Conservation (phyloP, 352 stramenopile species). For the Bremia lactucae region DNA sequence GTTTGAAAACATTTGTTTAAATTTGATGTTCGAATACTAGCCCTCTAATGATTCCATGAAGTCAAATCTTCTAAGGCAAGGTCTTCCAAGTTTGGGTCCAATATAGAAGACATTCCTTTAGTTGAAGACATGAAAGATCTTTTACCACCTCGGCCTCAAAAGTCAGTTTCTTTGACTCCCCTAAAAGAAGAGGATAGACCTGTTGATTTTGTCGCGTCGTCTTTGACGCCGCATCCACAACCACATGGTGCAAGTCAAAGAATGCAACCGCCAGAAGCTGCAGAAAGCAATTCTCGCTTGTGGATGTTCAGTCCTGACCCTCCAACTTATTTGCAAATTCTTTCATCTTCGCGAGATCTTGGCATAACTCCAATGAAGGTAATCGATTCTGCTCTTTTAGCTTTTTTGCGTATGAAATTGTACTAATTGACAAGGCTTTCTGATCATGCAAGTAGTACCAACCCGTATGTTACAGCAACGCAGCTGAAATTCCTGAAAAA, state of each 20-base stretch:
- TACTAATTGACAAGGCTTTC: no score
- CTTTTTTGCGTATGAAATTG: not conserved
- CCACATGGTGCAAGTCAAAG: constrained; percentile 9
- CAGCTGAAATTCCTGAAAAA: constrained; percentile 56
- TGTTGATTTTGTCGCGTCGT: constrained; percentile 27
- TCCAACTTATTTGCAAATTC: constrained; percentile 32
- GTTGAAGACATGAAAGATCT: constrained; percentile 56
- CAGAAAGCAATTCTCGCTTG: constrained; percentile 17
- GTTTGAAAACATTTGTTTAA: constrained; percentile 7
- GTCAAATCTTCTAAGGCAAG: constrained; percentile 9
- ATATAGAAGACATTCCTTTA: constrained; percentile 28
- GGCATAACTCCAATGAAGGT: constrained; percentile 28
- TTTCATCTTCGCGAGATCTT: constrained; percentile 30
- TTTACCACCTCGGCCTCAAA: constrained; percentile 33
- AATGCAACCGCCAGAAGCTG: constrained; percentile 1
- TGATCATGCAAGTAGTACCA: constrained; percentile 27
- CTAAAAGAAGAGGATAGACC: constrained; percentile 39
- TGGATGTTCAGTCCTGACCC: constrained; percentile 39
- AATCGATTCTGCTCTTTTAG: constrained; percentile 8
- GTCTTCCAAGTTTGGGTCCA: constrained; percentile 7
- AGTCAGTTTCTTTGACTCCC: constrained; percentile 7
- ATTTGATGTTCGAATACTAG: not conserved
- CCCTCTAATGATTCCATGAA: constrained; percentile 7
- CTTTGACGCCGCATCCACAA: constrained; percentile 37
- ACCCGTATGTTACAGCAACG: constrained; percentile 42